Base-by-base conservation (phyloP, 2,329 filamentous ascomycete species). In the Penicillium olsonii region DNA sequence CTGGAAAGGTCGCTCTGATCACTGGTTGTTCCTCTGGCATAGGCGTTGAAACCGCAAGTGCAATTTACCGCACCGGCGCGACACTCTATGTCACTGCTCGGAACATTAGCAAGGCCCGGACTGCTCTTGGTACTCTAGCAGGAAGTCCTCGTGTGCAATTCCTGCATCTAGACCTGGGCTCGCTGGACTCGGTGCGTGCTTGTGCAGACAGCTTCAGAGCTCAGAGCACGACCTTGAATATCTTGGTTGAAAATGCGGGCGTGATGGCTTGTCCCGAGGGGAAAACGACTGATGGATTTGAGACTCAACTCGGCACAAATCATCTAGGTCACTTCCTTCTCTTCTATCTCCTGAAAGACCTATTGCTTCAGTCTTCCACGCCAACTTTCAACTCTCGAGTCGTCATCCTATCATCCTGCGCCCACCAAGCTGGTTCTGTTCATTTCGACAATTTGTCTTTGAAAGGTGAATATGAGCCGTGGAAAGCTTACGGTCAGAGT, bases 51-150 rank as follows among this genome's bases (percentile, higher is more conserved):
- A 77, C 74, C 3, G 73, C 67, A 2, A 66, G 68, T 11, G 77
- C 77, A 2, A 65, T 81, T 17, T 60, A 68, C 18, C 60, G 68
- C 10, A 75, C 78, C 0, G 77, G 77, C 9, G 75, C 76, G 9
- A 74, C 63, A 22, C 55, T 78, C 39, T 78, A 69, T 57, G 61
- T 72, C 9, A 75, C 75, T 2, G 75, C 68, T 2, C 69, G 78
- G 11, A 65, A 78, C 53, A 50, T 75, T 1, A 52, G 60, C 5
- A 77, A 76, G 54, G 68, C 71, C 15, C 56, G 69, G 22, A 65
- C 64, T 51, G 72, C 60, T 8, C 57, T 64, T 18, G 56, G 53
- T 4, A 67, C 66, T 3, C 59, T 71, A 41, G 54, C 67, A 17
- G 54, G 63, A 5, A 52, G 68, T 2, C 63, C 56, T 12, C 44